phyloP scores from a whole-genome alignment of 164 flowering plant genomes.

The Magnolia officinalis region DNA sequence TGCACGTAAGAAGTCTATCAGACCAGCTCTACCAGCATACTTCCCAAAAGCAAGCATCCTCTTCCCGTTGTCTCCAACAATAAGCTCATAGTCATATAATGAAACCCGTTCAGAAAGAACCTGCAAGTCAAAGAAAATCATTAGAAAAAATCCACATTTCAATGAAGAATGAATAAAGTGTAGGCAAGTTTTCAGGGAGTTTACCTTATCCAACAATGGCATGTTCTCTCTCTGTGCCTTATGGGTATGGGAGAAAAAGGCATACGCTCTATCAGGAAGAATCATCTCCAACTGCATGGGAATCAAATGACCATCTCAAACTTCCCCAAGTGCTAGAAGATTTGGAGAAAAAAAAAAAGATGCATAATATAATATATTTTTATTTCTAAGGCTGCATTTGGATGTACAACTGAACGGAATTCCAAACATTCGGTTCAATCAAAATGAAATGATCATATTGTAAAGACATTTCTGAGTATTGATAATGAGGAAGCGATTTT shows the following conservation, averaged over 20 bases:
- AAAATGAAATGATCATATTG: neutral
- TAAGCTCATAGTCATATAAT: conserved; percentile 92
- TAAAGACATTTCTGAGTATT: neutral
- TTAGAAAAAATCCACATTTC: neutral
- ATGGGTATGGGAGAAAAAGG: conserved; percentile 98
- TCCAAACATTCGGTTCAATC: neutral
- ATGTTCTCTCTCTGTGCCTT: conserved; percentile 97
- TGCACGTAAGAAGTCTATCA: conserved; percentile 79
- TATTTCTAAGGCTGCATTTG: no score
- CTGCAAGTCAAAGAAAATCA: conserved; percentile 28
- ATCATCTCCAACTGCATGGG: conserved; percentile 80
- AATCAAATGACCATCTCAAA: conserved; percentile 5
- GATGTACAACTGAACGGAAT: no score
- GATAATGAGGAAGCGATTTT: neutral
- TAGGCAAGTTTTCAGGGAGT: neutral
- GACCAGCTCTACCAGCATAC: conserved; percentile 96
- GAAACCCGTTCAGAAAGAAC: conserved; percentile 68
- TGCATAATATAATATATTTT: neutral
- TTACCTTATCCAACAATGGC: conserved; percentile 90
- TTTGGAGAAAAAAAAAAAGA: neutral
- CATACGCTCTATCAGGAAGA: conserved; percentile 83
- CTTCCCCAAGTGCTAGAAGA: neutral
- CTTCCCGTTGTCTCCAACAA: conserved; percentile 81
- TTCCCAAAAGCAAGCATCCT: conserved; percentile 93
- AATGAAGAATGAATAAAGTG: neutral